Base-by-base conservation (phyloP, 2,329 filamentous ascomycete species). In the Aspergillus fumigatiaffinis region DNA sequence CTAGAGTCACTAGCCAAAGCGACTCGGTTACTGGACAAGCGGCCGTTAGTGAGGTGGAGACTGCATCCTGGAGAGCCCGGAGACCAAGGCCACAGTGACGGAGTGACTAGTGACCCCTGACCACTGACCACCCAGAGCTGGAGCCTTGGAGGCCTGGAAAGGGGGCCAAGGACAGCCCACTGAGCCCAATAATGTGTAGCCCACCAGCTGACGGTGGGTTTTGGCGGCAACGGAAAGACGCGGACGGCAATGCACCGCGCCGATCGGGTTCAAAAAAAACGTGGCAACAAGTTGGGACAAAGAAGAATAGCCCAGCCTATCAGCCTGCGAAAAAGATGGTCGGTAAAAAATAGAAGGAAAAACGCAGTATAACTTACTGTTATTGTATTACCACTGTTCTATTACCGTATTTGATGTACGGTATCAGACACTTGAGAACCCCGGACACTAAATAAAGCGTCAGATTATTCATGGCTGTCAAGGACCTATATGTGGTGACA, bases 221-320 rank as follows among this genome's bases (percentile, higher is more conserved):
- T 56, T 64, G 64, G 67, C 57, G 60, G 63, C 63, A 67, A 64
- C 68, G 68, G 68, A 70, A 69, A 68, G 66, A 68, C 60, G 66
- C 68, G 68, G 68, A 69, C 68, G 67, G 67, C 63, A 70, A 68
- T 68, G 68, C 68, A 70, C 56, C 61, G 59, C 55, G 61, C 68
- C 68, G 68, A 68, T 67, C 66, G 65, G 68, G 64, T 67, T 65
- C 60, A 53, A 55, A 59, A 63, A 65, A 69, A 68, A 66, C 66
- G 66, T 68, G 66, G 66, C 66, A 66, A 64, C 50, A 53, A 51
- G 23, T 47, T 47, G 50, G 50, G 48, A 49, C 35, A 56, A 56
- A 48, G 14, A 51, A 32, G n/a, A 46, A 46, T 21, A 46, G 21
- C 3, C 21, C 21, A 47, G 23, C 42, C 42, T 23, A 21, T 47